Evolutionary conservation across 2,329 filamentous ascomycete species (phyloP), one percentile per base, ranked within the genome.

Genomic region (Mariannaea sp.): DNA sequence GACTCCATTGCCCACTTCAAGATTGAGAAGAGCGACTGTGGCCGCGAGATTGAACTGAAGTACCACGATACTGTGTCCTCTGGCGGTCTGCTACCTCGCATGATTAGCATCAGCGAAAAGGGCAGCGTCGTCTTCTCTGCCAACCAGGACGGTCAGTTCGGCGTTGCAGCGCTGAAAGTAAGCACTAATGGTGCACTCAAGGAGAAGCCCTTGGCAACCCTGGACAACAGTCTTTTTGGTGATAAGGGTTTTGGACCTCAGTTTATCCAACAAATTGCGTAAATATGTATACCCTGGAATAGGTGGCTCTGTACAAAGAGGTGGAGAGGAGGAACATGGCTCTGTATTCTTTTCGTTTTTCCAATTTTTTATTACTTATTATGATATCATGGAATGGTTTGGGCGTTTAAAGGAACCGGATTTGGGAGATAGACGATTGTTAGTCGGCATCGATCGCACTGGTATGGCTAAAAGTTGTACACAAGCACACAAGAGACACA

Each of bases 1-100:
- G 80, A 82, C 68, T 76, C 68, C 60, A 74, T 82, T 61, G 72
- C 77, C 5, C 75, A 76, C 65, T 80, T 81, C 64, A 66, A 66
- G 60, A 58, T 75, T 35, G 64, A 65, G 38, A 33, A 42, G 7
- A 33, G 19, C 19, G 57, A 55, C 24, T n/a, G n/a, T n/a, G n/a
- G n/a, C n/a, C n/a, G n/a, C n/a, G 44, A 56, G 26, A 63, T 52
- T 24, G 61, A 56, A 7, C 70, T 78, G 47, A 58, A 65, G 33
- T 73, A 72, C 47, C 64, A 60, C 20, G 68, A 71, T 44, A 58
- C 67, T 16, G 64, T 73, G 42, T 65, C 68, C 12, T 71, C 71
- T 0, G 67, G 69, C 33, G 75, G 76, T 17, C 53, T 61, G 4
- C 44, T 67, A 5, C 79, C 80, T 7, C 77, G 79, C 59, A 78